Base-by-base conservation (phyloP, 352 stramenopile species). In the Aphanomyces cochlioides region DNA sequence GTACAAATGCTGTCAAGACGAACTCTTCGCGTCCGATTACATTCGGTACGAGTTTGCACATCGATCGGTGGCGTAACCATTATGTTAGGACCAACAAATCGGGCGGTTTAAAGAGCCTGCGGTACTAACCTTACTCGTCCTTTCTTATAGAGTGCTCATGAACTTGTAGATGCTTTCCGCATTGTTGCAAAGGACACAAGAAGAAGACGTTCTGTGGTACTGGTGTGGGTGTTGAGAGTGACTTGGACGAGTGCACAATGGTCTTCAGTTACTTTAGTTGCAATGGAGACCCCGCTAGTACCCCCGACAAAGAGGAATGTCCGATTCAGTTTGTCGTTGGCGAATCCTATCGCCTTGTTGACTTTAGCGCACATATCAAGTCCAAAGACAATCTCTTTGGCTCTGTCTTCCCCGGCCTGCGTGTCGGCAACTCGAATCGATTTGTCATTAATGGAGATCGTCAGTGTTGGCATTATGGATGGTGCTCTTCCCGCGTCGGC, bases 381-480 rank as follows among this genome's bases (percentile, higher is more conserved):
- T 85, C 85, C 48, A 78, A 84, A 1, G 84, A 92, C 60, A 84
- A 92, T 58, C 83, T 85, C 3, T 90, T 93, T 56, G 84, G 83
- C 15, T 78, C 78, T 50, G 37, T 72, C 34, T 72, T 66, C 28
- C 53, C 56, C 13, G 50, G 66, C 17, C 17, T 38, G 41, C 56
- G 66, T n/a, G 21, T 28, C 6, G 37, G 54, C n/a, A 37, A 36
- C 13, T 17, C 10, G n/a, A 17, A 57, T 79, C 34, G 47, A 63
- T 93, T 93, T 73, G 72, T 90, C 56, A 76, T 93, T 60, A 93
- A 93, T 72, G 86, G 86, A 40, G 91, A 93, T 73, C 86, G 86
- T 47, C 84, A 91, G 73, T 93, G 84, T 58, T 93, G 86, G 86
- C 86, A 93, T 73, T 93, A 93, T 63, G 86, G 86, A 13, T 93